phyloP scores from a whole-genome alignment of 805 yeast species.

The Candida qinlingensis region DNA sequence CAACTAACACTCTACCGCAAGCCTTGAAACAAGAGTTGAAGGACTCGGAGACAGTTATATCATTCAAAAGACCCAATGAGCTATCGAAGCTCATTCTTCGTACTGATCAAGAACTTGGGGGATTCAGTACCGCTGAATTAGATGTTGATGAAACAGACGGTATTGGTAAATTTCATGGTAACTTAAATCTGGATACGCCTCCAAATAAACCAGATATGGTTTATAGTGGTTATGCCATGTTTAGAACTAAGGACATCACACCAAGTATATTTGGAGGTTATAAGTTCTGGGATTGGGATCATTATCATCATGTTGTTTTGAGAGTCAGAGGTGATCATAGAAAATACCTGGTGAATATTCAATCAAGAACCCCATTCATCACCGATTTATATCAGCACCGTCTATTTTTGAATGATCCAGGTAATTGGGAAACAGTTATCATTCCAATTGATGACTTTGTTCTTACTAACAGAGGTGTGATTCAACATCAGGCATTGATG shows the following conservation, averaged over 20 bases:
- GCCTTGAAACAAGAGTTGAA: conserved; percentile 7
- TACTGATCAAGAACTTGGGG: conserved; percentile 73
- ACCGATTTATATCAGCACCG: conserved; percentile 83
- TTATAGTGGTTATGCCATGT: conserved; percentile 75
- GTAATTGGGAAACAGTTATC: conserved; percentile 79
- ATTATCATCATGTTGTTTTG: conserved; percentile 55
- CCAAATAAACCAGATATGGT: conserved; percentile 57
- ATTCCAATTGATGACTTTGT: conserved; percentile 77
- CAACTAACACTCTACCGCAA: background rate
- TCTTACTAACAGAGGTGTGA: conserved; percentile 75
- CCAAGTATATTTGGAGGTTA: conserved; percentile 36
- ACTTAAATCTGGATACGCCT: conserved; percentile 61
- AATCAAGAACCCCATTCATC: conserved; percentile 70
- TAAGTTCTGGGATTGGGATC: conserved; percentile 67
- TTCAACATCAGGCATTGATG: conserved; percentile 51
- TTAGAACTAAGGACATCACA: conserved; percentile 65
- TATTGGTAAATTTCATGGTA: conserved; percentile 67
- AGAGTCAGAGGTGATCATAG: conserved; percentile 71
- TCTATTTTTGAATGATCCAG: conserved; percentile 62
- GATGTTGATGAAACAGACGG: conserved; percentile 34
- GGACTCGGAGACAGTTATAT: conserved; percentile 41
- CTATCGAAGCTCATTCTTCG: conserved; percentile 50
- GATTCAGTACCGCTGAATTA: conserved; percentile 61
- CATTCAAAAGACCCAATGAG: conserved; percentile 50
- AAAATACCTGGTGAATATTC: conserved; percentile 73